Conservation (phyloP, 2,329 filamentous ascomycete genomes). For the Aspergillus sp. region DNA sequence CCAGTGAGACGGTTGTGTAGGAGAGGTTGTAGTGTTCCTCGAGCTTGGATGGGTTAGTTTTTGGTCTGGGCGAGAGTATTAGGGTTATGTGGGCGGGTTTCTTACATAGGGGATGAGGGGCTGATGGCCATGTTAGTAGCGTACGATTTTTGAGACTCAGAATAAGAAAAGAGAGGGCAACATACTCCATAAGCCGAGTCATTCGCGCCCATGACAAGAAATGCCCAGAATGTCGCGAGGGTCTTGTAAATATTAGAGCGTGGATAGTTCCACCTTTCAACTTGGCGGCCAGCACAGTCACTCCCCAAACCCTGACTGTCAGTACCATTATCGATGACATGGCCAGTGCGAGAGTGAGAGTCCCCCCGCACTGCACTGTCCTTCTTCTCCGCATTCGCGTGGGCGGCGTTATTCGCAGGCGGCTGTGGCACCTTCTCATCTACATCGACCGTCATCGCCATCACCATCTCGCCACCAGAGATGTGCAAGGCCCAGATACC, state of each 20-base stretch:
- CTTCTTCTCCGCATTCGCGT: conserved; percentile 3
- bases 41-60: conserved; percentile 31
- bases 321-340: background rate
- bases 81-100: background rate
- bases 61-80: background rate
- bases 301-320: background rate
- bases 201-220: conserved; percentile 63
- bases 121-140: conserved; percentile 11
- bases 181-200: conserved; percentile 63
- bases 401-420: background rate
- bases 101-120: conserved; percentile 58
- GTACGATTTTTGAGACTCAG: background rate
- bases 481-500: background rate
- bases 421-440: background rate
- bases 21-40: conserved; percentile 52
- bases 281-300: background rate
- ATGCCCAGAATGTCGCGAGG: conserved; percentile 60
- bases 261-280: conserved; percentile 53
- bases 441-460: background rate
- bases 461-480: background rate
- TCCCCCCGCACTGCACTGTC: background rate
- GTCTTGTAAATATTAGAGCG: conserved; percentile 55
- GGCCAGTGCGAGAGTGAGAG: background rate
- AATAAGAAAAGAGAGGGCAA: conserved; percentile 5
- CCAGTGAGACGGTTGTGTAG: conserved; percentile 55